Conservation (phyloP, 2,329 filamentous ascomycete species). For the Sordariomycetes sp. region DNA sequence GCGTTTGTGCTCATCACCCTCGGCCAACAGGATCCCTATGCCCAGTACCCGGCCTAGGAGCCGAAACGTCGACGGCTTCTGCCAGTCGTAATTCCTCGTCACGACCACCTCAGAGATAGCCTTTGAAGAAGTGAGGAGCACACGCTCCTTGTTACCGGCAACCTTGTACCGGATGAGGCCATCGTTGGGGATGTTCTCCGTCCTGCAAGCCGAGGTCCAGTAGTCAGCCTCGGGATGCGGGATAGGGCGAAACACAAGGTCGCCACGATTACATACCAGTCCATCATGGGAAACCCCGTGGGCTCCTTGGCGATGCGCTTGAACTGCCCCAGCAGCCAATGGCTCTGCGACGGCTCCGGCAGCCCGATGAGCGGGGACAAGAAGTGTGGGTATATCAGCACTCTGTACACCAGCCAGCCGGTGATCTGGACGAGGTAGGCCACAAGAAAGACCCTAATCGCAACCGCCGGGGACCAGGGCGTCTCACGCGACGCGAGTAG, state of each 20-base stretch:
- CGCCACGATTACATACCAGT: slow-evolving; percentile 30
- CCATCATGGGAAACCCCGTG: slow-evolving; percentile 31
- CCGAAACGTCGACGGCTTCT: slow-evolving; percentile 45
- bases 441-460: background rate
- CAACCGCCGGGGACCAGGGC: background rate
- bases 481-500: background rate
- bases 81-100: slow-evolving; percentile 58
- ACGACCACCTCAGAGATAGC: slow-evolving; percentile 61
- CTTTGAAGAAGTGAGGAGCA: slow-evolving; percentile 52
- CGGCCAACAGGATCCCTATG: slow-evolving; percentile 64
- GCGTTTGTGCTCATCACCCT: slow-evolving; percentile 82
- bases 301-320: slow-evolving; percentile 15
- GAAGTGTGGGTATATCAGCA: slow-evolving; percentile 36
- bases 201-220: slow-evolving; percentile 28
- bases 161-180: slow-evolving; percentile 59
- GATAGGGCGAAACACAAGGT: background rate
- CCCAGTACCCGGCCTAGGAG: slow-evolving; percentile 56
- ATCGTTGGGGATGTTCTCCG: slow-evolving; percentile 50
- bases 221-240: background rate
- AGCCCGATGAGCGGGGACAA: slow-evolving; percentile 38
- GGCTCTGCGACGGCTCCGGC: slow-evolving; percentile 29
- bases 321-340: slow-evolving; percentile 39
- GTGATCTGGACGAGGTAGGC: slow-evolving; percentile 23
- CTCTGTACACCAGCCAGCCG: slow-evolving; percentile 25
- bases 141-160: slow-evolving; percentile 49